Evolutionary conservation across 2,329 filamentous ascomycete species (phyloP).

Genomic region (Dothidotthia symphoricarpi): DNA sequence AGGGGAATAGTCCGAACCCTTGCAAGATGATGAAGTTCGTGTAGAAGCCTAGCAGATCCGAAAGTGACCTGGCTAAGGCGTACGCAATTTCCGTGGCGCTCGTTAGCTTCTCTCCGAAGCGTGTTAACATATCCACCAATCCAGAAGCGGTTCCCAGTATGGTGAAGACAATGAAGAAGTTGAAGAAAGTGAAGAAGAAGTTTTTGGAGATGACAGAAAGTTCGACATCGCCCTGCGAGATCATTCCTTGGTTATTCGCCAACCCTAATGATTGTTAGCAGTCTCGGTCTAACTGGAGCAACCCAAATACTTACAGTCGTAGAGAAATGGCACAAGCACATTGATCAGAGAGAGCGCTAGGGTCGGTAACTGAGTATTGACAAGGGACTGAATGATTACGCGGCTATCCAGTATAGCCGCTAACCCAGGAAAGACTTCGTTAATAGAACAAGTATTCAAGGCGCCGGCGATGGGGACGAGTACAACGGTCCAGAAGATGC

Average conservation of each 20-base stretch:
- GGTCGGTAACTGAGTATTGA: slow-evolving; percentile 86
- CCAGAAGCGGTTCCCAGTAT: slow-evolving; percentile 77
- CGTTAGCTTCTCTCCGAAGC: slow-evolving; percentile 69
- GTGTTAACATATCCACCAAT: slow-evolving; percentile 64
- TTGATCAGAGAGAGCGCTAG: slow-evolving; percentile 83
- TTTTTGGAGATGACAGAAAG: slow-evolving; percentile 96
- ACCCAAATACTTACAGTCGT: slow-evolving; percentile 67
- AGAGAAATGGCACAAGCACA: slow-evolving; percentile 86
- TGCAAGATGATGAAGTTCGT: slow-evolving; percentile 92
- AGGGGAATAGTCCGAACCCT: slow-evolving; percentile 87
- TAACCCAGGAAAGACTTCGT: slow-evolving; percentile 68
- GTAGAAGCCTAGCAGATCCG: slow-evolving; percentile 78
- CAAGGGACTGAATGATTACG: slow-evolving; percentile 68
- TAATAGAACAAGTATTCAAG: slow-evolving; percentile 77
- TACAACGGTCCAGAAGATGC: slow-evolving; percentile 82
- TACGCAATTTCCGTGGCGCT: slow-evolving; percentile 77
- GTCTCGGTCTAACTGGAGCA: not conserved
- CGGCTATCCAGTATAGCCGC: slow-evolving; percentile 67
- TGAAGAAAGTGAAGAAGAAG: slow-evolving; percentile 99
- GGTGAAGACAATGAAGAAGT: slow-evolving; percentile 94
- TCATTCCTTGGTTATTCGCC: slow-evolving; percentile 88
- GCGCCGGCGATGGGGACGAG: slow-evolving; percentile 76
- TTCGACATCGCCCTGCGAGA: slow-evolving; percentile 91
- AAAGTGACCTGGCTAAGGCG: slow-evolving; percentile 72
- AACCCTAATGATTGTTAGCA: slow-evolving; percentile 52